Base-by-base conservation (phyloP, 257 asterid genomes). In the Scutellaria baicalensis region DNA sequence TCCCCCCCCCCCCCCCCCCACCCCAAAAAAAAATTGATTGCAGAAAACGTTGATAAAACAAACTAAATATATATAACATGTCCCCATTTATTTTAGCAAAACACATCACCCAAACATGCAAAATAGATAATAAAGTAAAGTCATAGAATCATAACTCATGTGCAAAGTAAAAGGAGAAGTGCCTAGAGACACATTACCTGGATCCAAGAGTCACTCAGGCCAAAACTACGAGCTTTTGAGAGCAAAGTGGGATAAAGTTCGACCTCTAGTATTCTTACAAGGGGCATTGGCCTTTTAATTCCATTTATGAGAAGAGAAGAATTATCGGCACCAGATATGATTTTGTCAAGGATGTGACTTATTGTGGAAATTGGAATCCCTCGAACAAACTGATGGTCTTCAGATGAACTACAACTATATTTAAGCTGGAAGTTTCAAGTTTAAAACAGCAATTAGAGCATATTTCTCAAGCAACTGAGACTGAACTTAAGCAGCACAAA, bases 181-280 rank as follows among this genome's bases (percentile, higher is more conserved):
- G 47, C 44, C 62, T 60, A 31, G 47, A 58, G 49, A 48, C 17
- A 66, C 43, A 44, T 49, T 80, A 89, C 99, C 93, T 91, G 90
- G 83, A 94, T 86, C 99, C 99, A 94, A 76, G 82, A 71, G 82
- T 92, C 97, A 49, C 86, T 89, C 27, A 94, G 85, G 76, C 99
- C 99, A 78, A 91, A 94, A 81, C 97, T 94, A 73, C 99, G 97
- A 78, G 99, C 99, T 85, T 94, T 91, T 77, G 99, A 94, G 64
- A 94, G 99, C 79, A 94, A 77, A 27, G 97, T 91, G 42, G 99
- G 99, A 76, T 91, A 91, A 80, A 94, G 90, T 77, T 94, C 97
- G 71, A 85, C 97, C 85, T 94, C 99, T 69, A 94, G 78, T 68
- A 89, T 86, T 77, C 97, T 83, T 36, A 88, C 80, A 69, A 76